Base-by-base conservation (phyloP, 805 yeast genomes). In the Candida nemodendra region DNA sequence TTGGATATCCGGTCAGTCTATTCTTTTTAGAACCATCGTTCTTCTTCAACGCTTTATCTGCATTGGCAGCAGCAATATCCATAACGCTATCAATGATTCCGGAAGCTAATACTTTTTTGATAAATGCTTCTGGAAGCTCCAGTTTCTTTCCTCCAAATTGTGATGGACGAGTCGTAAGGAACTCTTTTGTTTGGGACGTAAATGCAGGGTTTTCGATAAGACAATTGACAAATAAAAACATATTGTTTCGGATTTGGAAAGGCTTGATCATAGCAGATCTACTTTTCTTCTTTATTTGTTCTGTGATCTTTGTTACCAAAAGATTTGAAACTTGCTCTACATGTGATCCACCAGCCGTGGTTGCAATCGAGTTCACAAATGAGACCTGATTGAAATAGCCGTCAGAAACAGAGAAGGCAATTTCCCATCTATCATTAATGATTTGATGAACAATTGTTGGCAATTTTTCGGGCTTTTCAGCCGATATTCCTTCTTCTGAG, bases 171-270 rank as follows among this genome's bases (percentile, higher is more conserved):
- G 98, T 88, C 17, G 96, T 90, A 53, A 93, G 68, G 57, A 89
- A 96, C 61, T 93, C 99, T 57, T 93, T 93, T 0, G 99, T 93
- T 66, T 93, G 99, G 0, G 98, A 90, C 0, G 97, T 89, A 60
- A 93, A 93, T 0, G 98, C 95, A 0, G 99, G 99, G 53, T 93
- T 93, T 58, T 89, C 96, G 63, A 93, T 81, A 51, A 90, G 70
- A 72, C 96, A 88, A 62, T 93, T 93, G 45, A 93, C 71, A 53
- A 93, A 93, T 24, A 93, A 55, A 53, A 93, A 93, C 81, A 93
- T 85, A 61, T 89, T 84, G 63, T 82, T 88, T 57, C 82, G 81
- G 41, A 93, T 84, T 64, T 93, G 98, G 51, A 82, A 82, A 3
- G 95, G 93, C 52, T 84, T 86, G 42, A 93, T 78, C 63, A 79